phyloP scores from a whole-genome alignment of 164 flowering plant genomes.

The Tetrastigma voinierianum region DNA sequence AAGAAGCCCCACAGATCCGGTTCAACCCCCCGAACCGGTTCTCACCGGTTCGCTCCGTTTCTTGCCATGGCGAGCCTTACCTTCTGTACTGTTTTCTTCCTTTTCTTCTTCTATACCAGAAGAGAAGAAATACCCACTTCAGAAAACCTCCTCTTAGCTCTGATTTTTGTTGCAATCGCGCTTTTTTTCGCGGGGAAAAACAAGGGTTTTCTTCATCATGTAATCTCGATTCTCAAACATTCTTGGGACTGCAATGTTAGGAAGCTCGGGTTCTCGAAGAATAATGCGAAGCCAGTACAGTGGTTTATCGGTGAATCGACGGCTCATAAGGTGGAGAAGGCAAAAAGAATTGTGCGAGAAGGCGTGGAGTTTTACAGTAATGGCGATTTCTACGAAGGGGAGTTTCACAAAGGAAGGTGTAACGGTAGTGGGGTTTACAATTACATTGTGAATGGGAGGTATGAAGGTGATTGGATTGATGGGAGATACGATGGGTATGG shows the following conservation, averaged over 20 bases:
- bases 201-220: conserved; percentile 37
- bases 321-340: conserved; percentile 4
- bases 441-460: conserved; percentile 70
- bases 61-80: conserved; percentile 30
- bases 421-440: conserved; percentile 91
- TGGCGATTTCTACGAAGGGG: conserved; percentile 96
- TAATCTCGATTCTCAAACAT: conserved; percentile 20
- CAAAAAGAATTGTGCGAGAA: conserved; percentile 36
- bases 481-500: conserved; percentile 89
- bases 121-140: conserved; percentile 56
- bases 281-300: conserved; percentile 45
- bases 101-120: conserved; percentile 33
- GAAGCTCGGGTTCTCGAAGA: conserved; percentile 18
- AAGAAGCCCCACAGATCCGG: conserved; percentile 33
- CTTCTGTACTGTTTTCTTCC: conserved; percentile 20
- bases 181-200: conserved; percentile 45
- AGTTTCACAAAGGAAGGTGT: conserved; percentile 77
- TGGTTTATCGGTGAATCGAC: conserved; percentile 75
- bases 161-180: conserved; percentile 55
- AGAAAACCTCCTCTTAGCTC: conserved; percentile 57
- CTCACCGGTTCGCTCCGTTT: background rate
- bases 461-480: conserved; percentile 95
- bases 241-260: conserved; percentile 28
- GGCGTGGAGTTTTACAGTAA: conserved; percentile 86
- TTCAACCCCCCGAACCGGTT: conserved; percentile 5